Conservation (phyloP, 495 filamentous ascomycete species). For the Lepidopterella palustris region DNA sequence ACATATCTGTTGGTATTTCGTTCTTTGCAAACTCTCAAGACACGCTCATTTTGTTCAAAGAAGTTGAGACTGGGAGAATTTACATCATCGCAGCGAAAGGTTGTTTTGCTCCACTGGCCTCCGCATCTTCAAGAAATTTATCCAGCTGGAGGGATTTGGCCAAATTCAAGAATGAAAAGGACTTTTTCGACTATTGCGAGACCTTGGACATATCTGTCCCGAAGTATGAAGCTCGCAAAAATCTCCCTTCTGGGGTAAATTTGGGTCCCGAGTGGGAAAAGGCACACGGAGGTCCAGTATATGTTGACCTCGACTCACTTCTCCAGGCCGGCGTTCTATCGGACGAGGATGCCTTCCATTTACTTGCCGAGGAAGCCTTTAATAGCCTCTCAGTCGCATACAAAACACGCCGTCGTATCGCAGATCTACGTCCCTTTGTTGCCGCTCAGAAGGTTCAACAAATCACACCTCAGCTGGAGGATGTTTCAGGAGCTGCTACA, state of each 20-base stretch:
- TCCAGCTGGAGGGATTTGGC: slow-evolving; percentile 30
- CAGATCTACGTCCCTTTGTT: slow-evolving; percentile 16
- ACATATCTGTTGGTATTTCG: slow-evolving; percentile 39
- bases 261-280: slow-evolving; percentile 20
- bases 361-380: slow-evolving; percentile 19
- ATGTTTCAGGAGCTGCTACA: slow-evolving; percentile 18
- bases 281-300: neutral
- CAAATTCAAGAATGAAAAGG: slow-evolving; percentile 22
- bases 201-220: slow-evolving; percentile 6
- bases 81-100: slow-evolving; percentile 37
- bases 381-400: slow-evolving; percentile 13
- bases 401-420: slow-evolving; percentile 13
- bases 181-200: slow-evolving; percentile 19
- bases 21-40: slow-evolving; percentile 36
- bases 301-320: slow-evolving; percentile 16
- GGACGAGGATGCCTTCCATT: neutral
- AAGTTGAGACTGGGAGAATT: slow-evolving; percentile 23
- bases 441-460: slow-evolving; percentile 14
- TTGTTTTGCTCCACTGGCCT: slow-evolving; percentile 31
- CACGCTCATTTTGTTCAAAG: slow-evolving; percentile 35
- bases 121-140: slow-evolving; percentile 16
- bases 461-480: slow-evolving; percentile 13
- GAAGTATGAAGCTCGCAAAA: slow-evolving; percentile 4
- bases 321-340: slow-evolving; percentile 5
- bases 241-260: neutral